Base-by-base conservation (phyloP, 2,329 filamentous ascomycete genomes). In the Diaporthe velutina region DNA sequence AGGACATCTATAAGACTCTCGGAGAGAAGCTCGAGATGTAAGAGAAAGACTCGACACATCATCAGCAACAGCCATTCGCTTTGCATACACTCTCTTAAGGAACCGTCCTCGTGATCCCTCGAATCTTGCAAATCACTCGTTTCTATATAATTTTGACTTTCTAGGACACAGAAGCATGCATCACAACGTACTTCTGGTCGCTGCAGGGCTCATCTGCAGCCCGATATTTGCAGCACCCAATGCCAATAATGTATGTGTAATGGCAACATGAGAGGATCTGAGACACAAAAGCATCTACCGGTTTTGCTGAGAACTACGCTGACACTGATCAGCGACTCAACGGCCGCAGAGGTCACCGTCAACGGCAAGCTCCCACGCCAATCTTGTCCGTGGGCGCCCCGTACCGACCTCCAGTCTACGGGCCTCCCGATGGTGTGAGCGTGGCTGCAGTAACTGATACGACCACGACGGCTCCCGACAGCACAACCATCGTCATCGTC, bases 1-100 rank as follows among this genome's bases (percentile, higher is more conserved):
- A 58, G 60, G 28, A 25, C 28, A 13, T 50, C 67, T 74, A 74
- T 74, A 74, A 74, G 55, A 72, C 58, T 71, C 55, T 70, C 50
- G 38, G n/a, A 28, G 30, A 50, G 40, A 50, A 74, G 70, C 58
- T 60, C 70, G 52, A 38, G 50, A 74, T 67, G 73, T n/a, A 40
- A 42, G n/a, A 40, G 40, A 45, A 52, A 22, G n/a, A 15, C 28
- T 48, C 40, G 10, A n/a, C 30, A 38, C 45, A 74, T 70, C 67
- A 71, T 45, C 67, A 57, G 57, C 54, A 73, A 60, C 30, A 33
- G 72, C 58, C 54, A 45, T 25, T 70, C 64, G 68, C 38, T 71
- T 71, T 58, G 54, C 40, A 71, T 30, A 61, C 73, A 74, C 48
- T 50, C 73, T 19, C n/a, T 66, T 30, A 33, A 48, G 40, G 33